phyloP scores from a whole-genome alignment of 805 yeast species.

The Grigorovia humatica region DNA sequence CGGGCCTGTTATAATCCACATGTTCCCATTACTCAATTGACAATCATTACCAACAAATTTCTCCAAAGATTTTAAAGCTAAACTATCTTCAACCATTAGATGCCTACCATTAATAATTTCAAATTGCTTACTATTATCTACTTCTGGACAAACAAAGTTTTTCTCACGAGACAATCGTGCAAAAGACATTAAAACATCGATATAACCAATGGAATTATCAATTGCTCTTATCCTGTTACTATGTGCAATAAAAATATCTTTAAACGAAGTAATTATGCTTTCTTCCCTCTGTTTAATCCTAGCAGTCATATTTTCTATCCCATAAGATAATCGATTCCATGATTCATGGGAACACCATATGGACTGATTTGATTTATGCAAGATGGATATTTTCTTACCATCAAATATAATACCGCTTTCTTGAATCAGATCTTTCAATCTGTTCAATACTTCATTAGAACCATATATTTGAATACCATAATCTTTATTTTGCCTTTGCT shows the following conservation, averaged over 20 bases:
- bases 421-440: constrained; percentile 13
- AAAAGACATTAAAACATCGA: constrained; percentile 69
- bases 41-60: constrained; percentile 28
- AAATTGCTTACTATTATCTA: constrained; percentile 40
- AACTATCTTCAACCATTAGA: constrained; percentile 72
- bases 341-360: constrained; percentile 37
- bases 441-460: constrained; percentile 20
- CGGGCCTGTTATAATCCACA: constrained; percentile 76
- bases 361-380: constrained; percentile 35
- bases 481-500: constrained; percentile 34
- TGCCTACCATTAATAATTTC: constrained; percentile 65
- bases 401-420: constrained; percentile 3
- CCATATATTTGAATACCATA: constrained; percentile 43
- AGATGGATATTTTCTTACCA: constrained; percentile 17
- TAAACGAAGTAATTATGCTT: constrained; percentile 39
- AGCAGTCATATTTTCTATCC: constrained; percentile 35
- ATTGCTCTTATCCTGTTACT: constrained; percentile 40
- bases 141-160: constrained; percentile 52
- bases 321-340: constrained; percentile 45
- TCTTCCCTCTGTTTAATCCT: constrained; percentile 48
- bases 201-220: constrained; percentile 44
- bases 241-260: constrained; percentile 34
- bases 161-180: constrained; percentile 61
- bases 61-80: constrained; percentile 35
- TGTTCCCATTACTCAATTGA: constrained; percentile 15